These are phyloP conservation scores for Colletotrichum orchidophilum DNA, from an alignment of 2,329 filamentous ascomycete genomes.

Conservation along the genomic window DNA sequence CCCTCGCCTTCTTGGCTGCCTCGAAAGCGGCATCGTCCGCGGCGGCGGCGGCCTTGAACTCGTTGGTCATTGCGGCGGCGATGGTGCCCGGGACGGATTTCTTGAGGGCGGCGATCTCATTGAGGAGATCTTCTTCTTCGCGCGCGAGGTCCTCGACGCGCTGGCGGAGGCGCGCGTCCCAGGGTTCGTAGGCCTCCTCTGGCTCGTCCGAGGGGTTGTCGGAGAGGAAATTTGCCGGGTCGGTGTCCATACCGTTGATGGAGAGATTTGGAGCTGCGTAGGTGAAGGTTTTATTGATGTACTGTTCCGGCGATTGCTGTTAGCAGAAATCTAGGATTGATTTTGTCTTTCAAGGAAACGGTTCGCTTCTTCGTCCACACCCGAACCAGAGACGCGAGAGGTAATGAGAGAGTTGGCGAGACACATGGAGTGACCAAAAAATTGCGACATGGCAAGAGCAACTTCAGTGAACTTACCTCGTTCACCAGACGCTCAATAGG, in stretches of 20 bases:
- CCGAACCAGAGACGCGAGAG: too few relatives aligned
- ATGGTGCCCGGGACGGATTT: slow-evolving; percentile 58
- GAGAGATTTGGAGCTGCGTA: slow-evolving; percentile 67
- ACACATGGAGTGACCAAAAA: too few relatives aligned
- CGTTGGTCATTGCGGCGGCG: slow-evolving; percentile 54
- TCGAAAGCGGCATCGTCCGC: slow-evolving; percentile 56
- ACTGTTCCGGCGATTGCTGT: slow-evolving; percentile 50
- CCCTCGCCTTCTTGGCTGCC: slow-evolving; percentile 25
- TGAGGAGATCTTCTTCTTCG: slow-evolving; percentile 71
- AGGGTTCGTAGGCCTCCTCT: slow-evolving; percentile 64
- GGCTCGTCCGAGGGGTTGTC: slow-evolving; percentile 38
- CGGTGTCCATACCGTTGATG: slow-evolving; percentile 68
- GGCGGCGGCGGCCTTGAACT: slow-evolving; percentile 51
- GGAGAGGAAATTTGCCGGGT: slow-evolving; percentile 50
- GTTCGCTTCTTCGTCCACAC: neutral
- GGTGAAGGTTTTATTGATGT: slow-evolving; percentile 68
- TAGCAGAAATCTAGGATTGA: neutral
- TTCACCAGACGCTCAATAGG: slow-evolving; percentile 69
- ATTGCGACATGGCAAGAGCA: neutral
- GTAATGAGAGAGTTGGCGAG: neutral
- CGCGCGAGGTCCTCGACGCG: slow-evolving; percentile 68
- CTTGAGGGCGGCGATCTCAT: slow-evolving; percentile 70
- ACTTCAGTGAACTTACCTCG: slow-evolving; percentile 53
- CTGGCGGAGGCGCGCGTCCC: slow-evolving; percentile 67
- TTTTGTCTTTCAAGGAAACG: neutral